Conservation (phyloP, 129 eudicot species). For the Arctium lappa region DNA sequence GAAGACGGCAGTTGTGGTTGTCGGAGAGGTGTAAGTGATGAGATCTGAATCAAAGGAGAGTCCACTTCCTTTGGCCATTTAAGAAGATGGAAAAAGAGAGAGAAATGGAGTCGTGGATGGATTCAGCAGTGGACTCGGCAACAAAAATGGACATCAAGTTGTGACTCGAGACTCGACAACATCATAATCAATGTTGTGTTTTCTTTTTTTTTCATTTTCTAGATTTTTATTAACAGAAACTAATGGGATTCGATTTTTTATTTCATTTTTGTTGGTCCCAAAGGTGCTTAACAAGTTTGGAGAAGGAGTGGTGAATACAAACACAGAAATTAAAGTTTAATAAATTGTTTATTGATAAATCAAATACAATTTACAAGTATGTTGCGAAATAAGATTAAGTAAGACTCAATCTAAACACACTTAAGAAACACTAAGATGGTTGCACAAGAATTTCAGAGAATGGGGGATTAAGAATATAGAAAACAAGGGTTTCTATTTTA, state of each 20-base stretch:
- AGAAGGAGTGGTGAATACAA: too few species aligned
- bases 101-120: constrained; percentile 23
- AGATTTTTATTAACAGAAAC: constrained; percentile 33
- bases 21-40: constrained; percentile 28
- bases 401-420: too few species aligned
- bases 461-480: too few species aligned
- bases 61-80: constrained; percentile 60
- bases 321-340: too few species aligned
- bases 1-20: constrained; percentile 18
- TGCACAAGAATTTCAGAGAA: too few species aligned
- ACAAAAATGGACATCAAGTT: constrained; percentile 36
- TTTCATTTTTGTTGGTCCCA: too few species aligned
- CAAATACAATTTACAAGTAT: too few species aligned
- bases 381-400: too few species aligned
- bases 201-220: not conserved
- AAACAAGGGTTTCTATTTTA: too few species aligned
- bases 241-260: constrained; percentile 32
- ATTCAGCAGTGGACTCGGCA: constrained; percentile 52
- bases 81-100: constrained; percentile 21
- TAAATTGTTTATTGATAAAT: too few species aligned
- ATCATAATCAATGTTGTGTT: constrained; percentile 3
- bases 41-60: constrained; percentile 61
- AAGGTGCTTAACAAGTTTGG: too few species aligned
- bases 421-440: too few species aligned
- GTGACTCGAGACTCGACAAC: constrained; percentile 32